These are phyloP conservation scores for Kwoniella sp. DNA, from an alignment of 768 basidiomycete species.

Conservation along the genomic window DNA sequence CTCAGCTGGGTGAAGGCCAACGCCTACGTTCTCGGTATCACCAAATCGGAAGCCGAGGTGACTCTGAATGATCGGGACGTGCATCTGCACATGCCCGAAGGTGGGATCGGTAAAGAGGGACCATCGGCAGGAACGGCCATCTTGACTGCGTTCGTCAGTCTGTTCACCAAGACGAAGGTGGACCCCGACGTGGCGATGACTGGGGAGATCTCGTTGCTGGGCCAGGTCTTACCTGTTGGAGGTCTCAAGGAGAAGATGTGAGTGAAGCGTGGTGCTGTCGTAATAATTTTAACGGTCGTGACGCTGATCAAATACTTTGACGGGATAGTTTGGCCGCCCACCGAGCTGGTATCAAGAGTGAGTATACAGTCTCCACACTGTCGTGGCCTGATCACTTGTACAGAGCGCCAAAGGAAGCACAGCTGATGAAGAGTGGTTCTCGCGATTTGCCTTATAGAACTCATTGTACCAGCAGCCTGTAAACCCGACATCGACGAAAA, in stretches of 20 bases:
- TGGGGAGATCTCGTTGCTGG: conserved; percentile 93
- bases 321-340: conserved; percentile 81
- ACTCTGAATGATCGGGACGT: conserved; percentile 84
- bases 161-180: conserved; percentile 83
- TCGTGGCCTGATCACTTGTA: not conserved
- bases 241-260: conserved; percentile 71
- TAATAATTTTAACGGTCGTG: not conserved
- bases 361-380: conserved; percentile 22
- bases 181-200: conserved; percentile 95
- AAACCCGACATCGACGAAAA: conserved; percentile 96
- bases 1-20: conserved; percentile 91
- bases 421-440: conserved; percentile 52
- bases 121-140: conserved; percentile 96
- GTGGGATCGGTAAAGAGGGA: conserved; percentile 69
- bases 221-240: conserved; percentile 93
- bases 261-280: conserved; percentile 13
- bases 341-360: conserved; percentile 89
- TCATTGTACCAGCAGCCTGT: conserved; percentile 65
- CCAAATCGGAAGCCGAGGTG: conserved; percentile 68
- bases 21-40: conserved; percentile 85
- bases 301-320: conserved; percentile 11
- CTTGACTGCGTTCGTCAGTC: conserved; percentile 82
- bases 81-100: conserved; percentile 79
- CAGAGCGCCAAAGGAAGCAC: no score
- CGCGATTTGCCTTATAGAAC: conserved; percentile 35